Evolutionary conservation across 2,329 filamentous ascomycete species (phyloP), one percentile per base, ranked within the genome.

Genomic region (Exophiala aquamarina): DNA sequence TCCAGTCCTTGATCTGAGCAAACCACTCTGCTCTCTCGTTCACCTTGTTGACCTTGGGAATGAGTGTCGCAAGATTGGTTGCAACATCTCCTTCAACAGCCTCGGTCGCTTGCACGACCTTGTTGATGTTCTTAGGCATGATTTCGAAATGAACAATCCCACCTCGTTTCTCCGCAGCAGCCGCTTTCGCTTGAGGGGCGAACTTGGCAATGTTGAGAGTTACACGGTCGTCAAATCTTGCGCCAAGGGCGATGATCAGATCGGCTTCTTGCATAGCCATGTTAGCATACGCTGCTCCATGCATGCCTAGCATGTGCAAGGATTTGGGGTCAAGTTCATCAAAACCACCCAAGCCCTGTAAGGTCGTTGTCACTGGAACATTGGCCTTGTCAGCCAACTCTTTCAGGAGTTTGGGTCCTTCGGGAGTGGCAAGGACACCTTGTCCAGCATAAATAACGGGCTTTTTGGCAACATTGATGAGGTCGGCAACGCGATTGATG

Each of bases 111-210:
- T 97, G 89, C 11, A 98, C 87, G 33, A 97, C 91, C 80, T 97
- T 98, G 83, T 97, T 97, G 74, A 97, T 97, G 76, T 98, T 97
- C 84, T 98, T 98, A 61, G 93, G 92, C 86, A 97, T 87, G 62
- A 98, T 92, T 67, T 97, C 92, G 63, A 97, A 97, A 70, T 98
- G 92, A 13, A 97, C 81, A 61, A 98, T 97, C 63, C 93, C 93
- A 61, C 93, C 93, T 54, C 90, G 87, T 44, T 84, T 84, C 72
- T 95, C 88, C 9, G 80, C 76, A 3, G 89, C 92, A 1, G 93
- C 93, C 11, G 83, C 81, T 72, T 87, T 93, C 35, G 93, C 93
- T 42, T 81, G 82, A 3, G 93, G 93, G 0, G 91, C 93, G 58
- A 97, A 98, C 67, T 92, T 94, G 61, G 82, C 70, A 42, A 96